Evolutionary conservation across 495 filamentous ascomycete species (phyloP).

Genomic region (Opeltia flavorubescens): DNA sequence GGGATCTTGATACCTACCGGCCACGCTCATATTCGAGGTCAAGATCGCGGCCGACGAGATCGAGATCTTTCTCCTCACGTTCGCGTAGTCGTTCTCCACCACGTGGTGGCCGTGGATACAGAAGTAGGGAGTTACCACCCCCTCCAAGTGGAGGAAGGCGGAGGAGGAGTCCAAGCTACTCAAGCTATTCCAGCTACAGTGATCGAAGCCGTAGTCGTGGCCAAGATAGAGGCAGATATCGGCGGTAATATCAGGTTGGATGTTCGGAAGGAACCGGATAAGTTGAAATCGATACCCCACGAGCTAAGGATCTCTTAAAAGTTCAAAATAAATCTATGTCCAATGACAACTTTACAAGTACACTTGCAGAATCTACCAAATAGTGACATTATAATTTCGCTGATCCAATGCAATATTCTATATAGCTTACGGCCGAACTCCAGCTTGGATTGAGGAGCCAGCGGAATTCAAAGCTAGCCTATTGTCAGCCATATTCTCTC

Average conservation of each 20-base stretch:
- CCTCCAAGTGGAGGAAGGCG: slow-evolving; percentile 23
- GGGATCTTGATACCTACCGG: slow-evolving; percentile 34
- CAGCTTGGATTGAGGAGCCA: no score
- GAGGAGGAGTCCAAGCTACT: slow-evolving; percentile 41
- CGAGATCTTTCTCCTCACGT: slow-evolving; percentile 16
- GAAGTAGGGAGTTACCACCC: slow-evolving; percentile 20
- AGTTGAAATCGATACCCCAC: neutral
- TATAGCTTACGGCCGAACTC: no score
- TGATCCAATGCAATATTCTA: no score
- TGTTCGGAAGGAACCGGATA: neutral
- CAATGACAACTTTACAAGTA: no score
- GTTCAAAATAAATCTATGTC: no score
- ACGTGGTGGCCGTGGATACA: slow-evolving; percentile 20
- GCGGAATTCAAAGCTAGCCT: no score
- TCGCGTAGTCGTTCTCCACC: slow-evolving; percentile 14
- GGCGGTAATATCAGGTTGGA: slow-evolving; percentile 10
- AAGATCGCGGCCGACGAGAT: slow-evolving; percentile 24
- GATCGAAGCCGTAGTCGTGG: slow-evolving; percentile 30
- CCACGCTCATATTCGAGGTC: slow-evolving; percentile 33
- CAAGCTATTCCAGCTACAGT: slow-evolving; percentile 36
- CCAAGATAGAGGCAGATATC: slow-evolving; percentile 24
- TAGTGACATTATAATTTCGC: no score
- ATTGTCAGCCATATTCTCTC: no score
- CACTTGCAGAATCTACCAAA: no score
- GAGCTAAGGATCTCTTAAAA: no score